These are phyloP conservation scores for Rhizopus microsporus DNA, from an alignment of 371 early-diverging fungal species.

Conservation along the genomic window DNA sequence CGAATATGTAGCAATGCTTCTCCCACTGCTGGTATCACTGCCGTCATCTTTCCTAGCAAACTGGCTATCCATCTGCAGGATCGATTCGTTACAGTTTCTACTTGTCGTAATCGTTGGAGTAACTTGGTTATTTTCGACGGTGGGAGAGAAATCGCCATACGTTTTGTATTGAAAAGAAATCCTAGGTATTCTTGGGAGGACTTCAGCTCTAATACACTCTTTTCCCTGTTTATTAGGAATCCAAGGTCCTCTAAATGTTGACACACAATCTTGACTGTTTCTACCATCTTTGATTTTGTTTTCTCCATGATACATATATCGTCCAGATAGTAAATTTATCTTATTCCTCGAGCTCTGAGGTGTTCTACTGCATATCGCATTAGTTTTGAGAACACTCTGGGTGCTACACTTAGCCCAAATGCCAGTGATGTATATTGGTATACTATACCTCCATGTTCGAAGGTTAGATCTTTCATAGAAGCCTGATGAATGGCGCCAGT, in stretches of 20 bases:
- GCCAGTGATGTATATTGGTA: too few relatives aligned
- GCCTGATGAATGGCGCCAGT: too few relatives aligned
- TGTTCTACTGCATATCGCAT: conserved; percentile 13
- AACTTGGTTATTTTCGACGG: conserved; percentile 8
- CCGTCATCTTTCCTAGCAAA: conserved; percentile 14
- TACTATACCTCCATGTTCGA: too few relatives aligned
- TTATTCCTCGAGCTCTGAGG: conserved; percentile 7
- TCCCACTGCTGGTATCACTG: conserved; percentile 15
- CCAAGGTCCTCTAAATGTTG: conserved; percentile 5
- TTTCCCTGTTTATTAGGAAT: conserved; percentile 10
- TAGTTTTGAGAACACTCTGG: conserved; percentile 13
- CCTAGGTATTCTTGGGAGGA: conserved; percentile 13
- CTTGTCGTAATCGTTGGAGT: neutral
- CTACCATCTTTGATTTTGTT: neutral
- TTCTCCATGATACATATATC: conserved; percentile 9
- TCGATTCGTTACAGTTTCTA: neutral
- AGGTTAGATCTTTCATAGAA: conserved; percentile 10
- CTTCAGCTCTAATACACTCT: conserved; percentile 4
- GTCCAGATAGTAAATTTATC: conserved; percentile 15
- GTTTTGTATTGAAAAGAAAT: conserved; percentile 14
- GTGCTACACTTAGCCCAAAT: neutral
- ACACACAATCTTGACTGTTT: neutral
- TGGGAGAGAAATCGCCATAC: conserved; percentile 8
- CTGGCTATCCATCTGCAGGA: conserved; percentile 10
- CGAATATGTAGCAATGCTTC: conserved; percentile 11